Evolutionary conservation across 1,284 basidiomycete genomes (phyloP).

Genomic region (Lignosus rhinocerotis): DNA sequence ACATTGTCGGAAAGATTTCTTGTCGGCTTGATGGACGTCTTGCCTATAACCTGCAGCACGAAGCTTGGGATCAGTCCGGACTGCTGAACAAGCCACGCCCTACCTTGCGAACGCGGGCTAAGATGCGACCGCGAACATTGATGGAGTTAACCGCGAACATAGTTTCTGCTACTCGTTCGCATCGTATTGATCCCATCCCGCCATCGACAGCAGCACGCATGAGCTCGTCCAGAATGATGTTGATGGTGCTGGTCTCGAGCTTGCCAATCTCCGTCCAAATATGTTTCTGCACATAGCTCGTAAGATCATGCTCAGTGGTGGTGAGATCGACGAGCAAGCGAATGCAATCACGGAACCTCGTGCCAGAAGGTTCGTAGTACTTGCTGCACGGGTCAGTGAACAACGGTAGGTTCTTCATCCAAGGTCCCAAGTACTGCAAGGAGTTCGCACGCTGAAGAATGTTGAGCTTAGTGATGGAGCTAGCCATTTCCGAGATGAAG

Average conservation of each 20-base stretch:
- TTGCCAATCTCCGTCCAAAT: constrained; percentile 78
- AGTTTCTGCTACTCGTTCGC: constrained; percentile 75
- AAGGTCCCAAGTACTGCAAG: constrained; percentile 81
- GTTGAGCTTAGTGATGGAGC: constrained; percentile 57
- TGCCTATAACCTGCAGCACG: constrained; percentile 63
- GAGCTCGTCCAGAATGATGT: constrained; percentile 76
- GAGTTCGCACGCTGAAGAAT: constrained; percentile 65
- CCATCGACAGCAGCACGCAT: constrained; percentile 80
- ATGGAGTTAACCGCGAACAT: constrained; percentile 77
- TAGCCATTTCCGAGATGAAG: constrained; percentile 81
- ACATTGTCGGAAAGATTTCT: constrained; percentile 66
- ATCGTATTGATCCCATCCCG: constrained; percentile 72
- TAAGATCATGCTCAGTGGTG: constrained; percentile 58
- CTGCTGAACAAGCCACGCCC: constrained; percentile 19
- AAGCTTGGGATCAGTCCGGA: not conserved
- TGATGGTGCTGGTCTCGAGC: constrained; percentile 65
- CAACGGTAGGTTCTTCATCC: constrained; percentile 77
- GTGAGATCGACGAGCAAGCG: constrained; percentile 77
- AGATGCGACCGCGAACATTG: constrained; percentile 74
- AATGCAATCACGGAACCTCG: constrained; percentile 75
- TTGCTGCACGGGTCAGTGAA: constrained; percentile 71
- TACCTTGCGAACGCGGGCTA: constrained; percentile 79
- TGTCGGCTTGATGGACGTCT: constrained; percentile 65
- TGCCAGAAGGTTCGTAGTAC: constrained; percentile 69
- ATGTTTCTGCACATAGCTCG: constrained; percentile 65